phyloP scores from a whole-genome alignment of 371 early-diverging fungal genomes.

The Mortierella sp. region DNA sequence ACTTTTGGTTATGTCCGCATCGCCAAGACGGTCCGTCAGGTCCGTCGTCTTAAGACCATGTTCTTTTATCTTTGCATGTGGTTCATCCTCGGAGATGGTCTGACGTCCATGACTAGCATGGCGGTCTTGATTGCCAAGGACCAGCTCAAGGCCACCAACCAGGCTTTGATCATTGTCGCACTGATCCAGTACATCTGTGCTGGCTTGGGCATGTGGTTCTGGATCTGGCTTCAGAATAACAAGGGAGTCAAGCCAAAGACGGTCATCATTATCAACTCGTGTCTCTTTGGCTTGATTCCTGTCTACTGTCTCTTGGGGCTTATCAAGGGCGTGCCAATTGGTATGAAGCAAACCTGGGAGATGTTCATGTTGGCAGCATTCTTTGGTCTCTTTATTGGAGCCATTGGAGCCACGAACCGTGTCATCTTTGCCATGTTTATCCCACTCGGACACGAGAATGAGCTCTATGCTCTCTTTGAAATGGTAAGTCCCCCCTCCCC shows the following conservation, averaged over 20 bases:
- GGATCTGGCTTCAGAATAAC: conserved; percentile 28
- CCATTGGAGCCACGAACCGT: conserved; percentile 19
- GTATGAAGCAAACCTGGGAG: conserved; percentile 16
- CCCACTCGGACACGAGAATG: conserved; percentile 31
- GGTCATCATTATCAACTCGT: conserved; percentile 16
- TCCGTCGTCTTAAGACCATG: conserved; percentile 23
- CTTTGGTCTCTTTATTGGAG: conserved; percentile 23
- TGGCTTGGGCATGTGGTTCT: conserved; percentile 14
- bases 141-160: conserved; percentile 18
- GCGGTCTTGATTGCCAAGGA: conserved; percentile 20
- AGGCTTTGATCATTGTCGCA: conserved; percentile 16
- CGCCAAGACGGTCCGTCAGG: conserved; percentile 18
- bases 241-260: conserved; percentile 21
- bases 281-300: conserved; percentile 25
- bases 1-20: conserved; percentile 22
- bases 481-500: too few relatives aligned
- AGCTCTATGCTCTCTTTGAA: conserved; percentile 26
- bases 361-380: conserved; percentile 17
- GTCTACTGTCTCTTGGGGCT: conserved; percentile 23
- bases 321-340: conserved; percentile 10
- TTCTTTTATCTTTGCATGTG: conserved; percentile 20
- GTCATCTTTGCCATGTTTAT: conserved; percentile 27
- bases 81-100: conserved; percentile 24
- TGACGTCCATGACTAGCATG: conserved; percentile 11
- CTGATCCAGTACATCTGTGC: conserved; percentile 19